Base-by-base conservation (phyloP, 345 rosid genomes). In the Brassica incana region DNA sequence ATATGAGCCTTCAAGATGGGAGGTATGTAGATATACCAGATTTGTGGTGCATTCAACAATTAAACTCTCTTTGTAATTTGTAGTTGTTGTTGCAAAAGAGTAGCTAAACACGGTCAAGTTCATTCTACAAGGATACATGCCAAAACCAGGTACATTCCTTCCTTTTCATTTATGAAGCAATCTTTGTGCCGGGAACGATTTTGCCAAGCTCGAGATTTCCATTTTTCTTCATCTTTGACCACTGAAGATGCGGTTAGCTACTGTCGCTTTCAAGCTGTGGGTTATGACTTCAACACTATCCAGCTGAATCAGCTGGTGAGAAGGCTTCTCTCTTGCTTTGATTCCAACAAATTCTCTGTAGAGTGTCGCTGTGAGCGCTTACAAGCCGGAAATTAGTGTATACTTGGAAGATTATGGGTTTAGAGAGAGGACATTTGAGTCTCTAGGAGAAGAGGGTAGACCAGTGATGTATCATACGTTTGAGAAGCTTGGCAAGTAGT, bases 1-100 rank as follows among this genome's bases (percentile, higher is more conserved):
- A 59, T 94, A 90, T 62, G 78, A 90, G 80, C 98, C 98, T 78
- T 84, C 90, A 5, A 83, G 97, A 88, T 94, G 97, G 97, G 88
- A 94, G 79, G 98, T 94, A 78, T 81, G 8, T 12, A 20, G 23
- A 20, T 20, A 20, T 20, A 20, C 23, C 23, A 20, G 23, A 20
- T 20, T 20, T 20, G 23, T 20, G 23, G 23, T 20, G 23, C 23
- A 20, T 20, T 20, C 23, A 20, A 20, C 23, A 20, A 20, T 20
- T 30, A 71, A 71, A 54, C 18, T 45, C 18, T 74, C 56, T 20
- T 25, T 72, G 33, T 63, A 20, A 20, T 29, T n/a, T 12, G 38
- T 1, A 12, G 76, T 35, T 35, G 23, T 20, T 20, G 23, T 6
- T 35, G 38, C 38, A 35, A 1, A 5, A 5, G 38, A 6, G 1